Conservation (phyloP, 2,329 filamentous ascomycete species). For the Penicillium janthinellum region DNA sequence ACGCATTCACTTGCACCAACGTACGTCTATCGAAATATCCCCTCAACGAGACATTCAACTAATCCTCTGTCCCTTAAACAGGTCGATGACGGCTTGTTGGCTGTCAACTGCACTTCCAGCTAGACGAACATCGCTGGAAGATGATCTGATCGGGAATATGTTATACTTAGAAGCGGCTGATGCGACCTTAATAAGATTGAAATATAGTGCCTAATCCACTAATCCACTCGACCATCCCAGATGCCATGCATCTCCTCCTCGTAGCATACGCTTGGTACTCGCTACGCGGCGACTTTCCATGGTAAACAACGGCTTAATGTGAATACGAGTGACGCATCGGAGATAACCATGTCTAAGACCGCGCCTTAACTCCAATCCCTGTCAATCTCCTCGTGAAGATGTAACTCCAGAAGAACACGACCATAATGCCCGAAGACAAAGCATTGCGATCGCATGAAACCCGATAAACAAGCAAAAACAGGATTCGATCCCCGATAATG, state of each 20-base stretch:
- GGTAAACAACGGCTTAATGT: too few species aligned
- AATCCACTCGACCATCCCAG: too few species aligned
- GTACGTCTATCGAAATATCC: conserved; percentile 28
- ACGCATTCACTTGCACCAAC: conserved; percentile 50
- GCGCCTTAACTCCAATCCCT: neutral
- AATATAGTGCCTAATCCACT: neutral
- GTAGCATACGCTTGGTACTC: too few species aligned
- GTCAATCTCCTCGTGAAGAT: neutral
- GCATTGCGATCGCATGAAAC: too few species aligned
- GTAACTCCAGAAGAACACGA: too few species aligned
- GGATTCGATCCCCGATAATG: too few species aligned
- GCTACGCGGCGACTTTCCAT: too few species aligned
- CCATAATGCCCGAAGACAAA: too few species aligned
- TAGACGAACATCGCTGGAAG: neutral
- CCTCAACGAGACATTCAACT: neutral
- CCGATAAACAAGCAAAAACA: too few species aligned
- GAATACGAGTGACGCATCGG: neutral
- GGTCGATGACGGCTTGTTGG: conserved; percentile 37
- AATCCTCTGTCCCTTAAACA: conserved; percentile 4
- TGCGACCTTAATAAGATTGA: neutral
- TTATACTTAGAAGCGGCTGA: neutral
- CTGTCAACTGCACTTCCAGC: conserved; percentile 38
- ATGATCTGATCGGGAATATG: neutral
- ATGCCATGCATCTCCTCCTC: too few species aligned
- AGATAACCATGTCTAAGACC: neutral